Base-by-base conservation (phyloP, 2,329 filamentous ascomycete genomes). In the Sphaerulina vaccinii region DNA sequence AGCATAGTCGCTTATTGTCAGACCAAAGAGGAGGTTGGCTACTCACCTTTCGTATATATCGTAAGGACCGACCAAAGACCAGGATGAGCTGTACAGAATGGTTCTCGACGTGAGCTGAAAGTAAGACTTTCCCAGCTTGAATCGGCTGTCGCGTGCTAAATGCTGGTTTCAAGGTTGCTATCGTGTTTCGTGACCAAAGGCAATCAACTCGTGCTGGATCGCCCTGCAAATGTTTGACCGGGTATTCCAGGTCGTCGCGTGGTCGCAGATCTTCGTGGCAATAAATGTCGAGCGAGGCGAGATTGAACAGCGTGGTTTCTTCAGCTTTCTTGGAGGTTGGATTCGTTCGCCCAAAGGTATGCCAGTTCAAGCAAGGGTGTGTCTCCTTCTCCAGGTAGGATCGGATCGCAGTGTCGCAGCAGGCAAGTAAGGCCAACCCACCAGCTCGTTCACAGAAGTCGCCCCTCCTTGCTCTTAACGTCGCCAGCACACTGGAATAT, bases 281-380 rank as follows among this genome's bases (percentile, higher is more conserved):
- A 49, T 49, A 23, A 49, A 41, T 49, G 46, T 35, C 36, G 23
- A 21, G 27, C n/a, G 35, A 22, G 22, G 36, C 23, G 32, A 15
- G 32, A 15, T 40, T 15, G 45, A 32, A 49, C 36, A 27, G 23
- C 24, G 27, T 13, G 11, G 27, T 32, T 32, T 32, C 24, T 27
- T n/a, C n/a, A n/a, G n/a, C n/a, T 33, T 18, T 15, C 18, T 49
- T 21, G 36, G 23, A 10, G 11, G 23, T 33, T 23, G 24, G 9
- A 15, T 16, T 9, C 9, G 8, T 8, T 21, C 11, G 21, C 24
- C 33, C 32, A 23, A 18, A 48, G 27, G 46, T 33, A 41, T 33
- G 36, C 24, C 37, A n/a, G 27, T 4, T 15, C 46, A 40, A 33
- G 46, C 46, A 49, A 49, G 46, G 46, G 37, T 33, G 46, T 49